A percentile compares a stretch with the other conserved stretches of the same genome.
Conservation (phyloP, 2,329 filamentous ascomycete species). For the Cordyceps cicadae region DNA sequence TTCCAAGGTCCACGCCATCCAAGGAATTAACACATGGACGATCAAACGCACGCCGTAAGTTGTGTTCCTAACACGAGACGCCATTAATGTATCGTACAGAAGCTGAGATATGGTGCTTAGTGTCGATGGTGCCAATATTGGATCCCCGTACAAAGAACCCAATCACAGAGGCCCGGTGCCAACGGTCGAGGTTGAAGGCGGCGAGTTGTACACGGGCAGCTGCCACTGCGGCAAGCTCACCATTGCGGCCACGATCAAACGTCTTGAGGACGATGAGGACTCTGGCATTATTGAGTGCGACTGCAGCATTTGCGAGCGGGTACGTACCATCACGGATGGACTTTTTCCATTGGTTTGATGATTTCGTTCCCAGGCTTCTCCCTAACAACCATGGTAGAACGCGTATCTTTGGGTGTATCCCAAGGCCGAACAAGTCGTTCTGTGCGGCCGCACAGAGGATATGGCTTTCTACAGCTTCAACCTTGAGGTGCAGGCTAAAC, state of each 20-base stretch:
- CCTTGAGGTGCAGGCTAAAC: slow-evolving; percentile 26
- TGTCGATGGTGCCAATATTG: slow-evolving; percentile 28
- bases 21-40: slow-evolving; percentile 34
- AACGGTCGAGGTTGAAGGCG: slow-evolving; percentile 26
- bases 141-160: slow-evolving; percentile 26
- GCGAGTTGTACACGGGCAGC: slow-evolving; percentile 38
- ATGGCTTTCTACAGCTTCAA: slow-evolving; percentile 31
- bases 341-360: too few species aligned
- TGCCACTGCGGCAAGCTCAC: slow-evolving; percentile 46
- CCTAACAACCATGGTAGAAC: slow-evolving; percentile 24
- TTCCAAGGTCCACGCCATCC: slow-evolving; percentile 33
- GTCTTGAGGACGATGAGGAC: slow-evolving; percentile 30
- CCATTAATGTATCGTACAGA: not conserved
- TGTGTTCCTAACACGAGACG: not conserved
- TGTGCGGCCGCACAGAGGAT: slow-evolving; percentile 32
- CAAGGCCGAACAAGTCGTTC: slow-evolving; percentile 27
- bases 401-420: slow-evolving; percentile 39
- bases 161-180: slow-evolving; percentile 35
- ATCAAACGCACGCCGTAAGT: slow-evolving; percentile 30
- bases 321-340: slow-evolving; percentile 17
- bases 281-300: slow-evolving; percentile 35
- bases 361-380: not conserved
- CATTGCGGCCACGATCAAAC: slow-evolving; percentile 33
- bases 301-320: slow-evolving; percentile 41
- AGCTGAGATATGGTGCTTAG: slow-evolving; percentile 19